Evolutionary conservation across 768 basidiomycete genomes (phyloP).

Genomic region (Boletus coccyginus): DNA sequence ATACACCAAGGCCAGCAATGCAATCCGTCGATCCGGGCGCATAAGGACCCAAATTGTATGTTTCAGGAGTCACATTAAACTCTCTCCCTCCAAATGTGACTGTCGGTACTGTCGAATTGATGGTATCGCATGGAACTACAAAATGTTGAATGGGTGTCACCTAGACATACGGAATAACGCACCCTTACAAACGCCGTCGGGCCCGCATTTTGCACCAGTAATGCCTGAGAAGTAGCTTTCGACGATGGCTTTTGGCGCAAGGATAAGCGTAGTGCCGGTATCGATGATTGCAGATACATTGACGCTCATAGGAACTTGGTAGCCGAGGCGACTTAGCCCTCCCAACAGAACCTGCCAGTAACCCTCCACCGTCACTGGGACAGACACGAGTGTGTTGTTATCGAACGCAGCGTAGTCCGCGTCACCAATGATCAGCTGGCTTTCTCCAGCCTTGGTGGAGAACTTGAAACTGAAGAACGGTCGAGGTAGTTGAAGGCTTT

Average conservation of each 20-base stretch:
- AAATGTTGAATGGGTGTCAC: background rate
- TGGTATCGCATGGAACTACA: slow-evolving; percentile 18
- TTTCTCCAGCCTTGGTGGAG: slow-evolving; percentile 18
- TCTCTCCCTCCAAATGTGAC: slow-evolving; percentile 35
- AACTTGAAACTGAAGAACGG: slow-evolving; percentile 47
- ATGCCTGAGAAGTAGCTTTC: slow-evolving; percentile 23
- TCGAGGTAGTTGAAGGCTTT: slow-evolving; percentile 17
- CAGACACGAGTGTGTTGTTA: slow-evolving; percentile 38
- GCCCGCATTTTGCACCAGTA: slow-evolving; percentile 15
- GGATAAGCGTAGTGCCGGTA: slow-evolving; percentile 27
- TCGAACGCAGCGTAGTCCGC: slow-evolving; percentile 50
- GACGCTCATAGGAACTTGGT: background rate
- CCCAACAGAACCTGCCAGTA: slow-evolving; percentile 38
- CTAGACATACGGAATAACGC: background rate
- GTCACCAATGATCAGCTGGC: slow-evolving; percentile 24
- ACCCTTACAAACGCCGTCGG: slow-evolving; percentile 32
- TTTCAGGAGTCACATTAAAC: slow-evolving; percentile 31
- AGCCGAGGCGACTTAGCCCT: slow-evolving; percentile 2
- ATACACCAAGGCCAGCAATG: slow-evolving; percentile 27
- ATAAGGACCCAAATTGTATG: slow-evolving; percentile 40
- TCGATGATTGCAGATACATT: slow-evolving; percentile 30
- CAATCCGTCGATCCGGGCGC: slow-evolving; percentile 21
- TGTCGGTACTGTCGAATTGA: slow-evolving; percentile 17
- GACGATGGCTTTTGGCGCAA: slow-evolving; percentile 18
- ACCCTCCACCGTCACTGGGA: slow-evolving; percentile 24